A percentile compares a stretch with the other conserved stretches of the same genome.
These are phyloP conservation scores for Suillus placidus DNA, from an alignment of 768 basidiomycete genomes.

Conservation along the genomic window DNA sequence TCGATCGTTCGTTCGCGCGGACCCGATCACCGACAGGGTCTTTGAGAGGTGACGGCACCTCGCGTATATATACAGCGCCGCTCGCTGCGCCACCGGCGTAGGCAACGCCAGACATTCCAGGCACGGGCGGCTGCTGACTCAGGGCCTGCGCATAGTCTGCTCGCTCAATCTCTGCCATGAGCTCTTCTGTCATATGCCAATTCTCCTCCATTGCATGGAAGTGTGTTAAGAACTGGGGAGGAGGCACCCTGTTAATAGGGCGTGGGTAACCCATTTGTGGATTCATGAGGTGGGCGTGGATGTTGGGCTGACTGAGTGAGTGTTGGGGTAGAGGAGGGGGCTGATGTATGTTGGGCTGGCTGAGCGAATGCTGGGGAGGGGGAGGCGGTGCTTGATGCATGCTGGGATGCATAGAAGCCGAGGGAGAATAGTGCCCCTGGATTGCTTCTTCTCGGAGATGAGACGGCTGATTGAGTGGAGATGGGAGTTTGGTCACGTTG, in stretches of 20 bases:
- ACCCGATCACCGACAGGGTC: slow-evolving; percentile 59
- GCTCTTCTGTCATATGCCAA: slow-evolving; percentile 70
- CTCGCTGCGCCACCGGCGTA: slow-evolving; percentile 51
- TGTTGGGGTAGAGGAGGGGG: slow-evolving; percentile 43
- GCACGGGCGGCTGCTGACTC: slow-evolving; percentile 42
- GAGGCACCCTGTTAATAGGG: slow-evolving; percentile 57
- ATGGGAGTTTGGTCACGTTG: slow-evolving; percentile 35
- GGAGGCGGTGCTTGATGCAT: slow-evolving; percentile 38
- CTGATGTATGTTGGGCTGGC: slow-evolving; percentile 30
- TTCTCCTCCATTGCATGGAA: slow-evolving; percentile 57
- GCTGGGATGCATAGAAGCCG: slow-evolving; percentile 36
- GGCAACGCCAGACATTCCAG: slow-evolving; percentile 45
- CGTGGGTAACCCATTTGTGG: slow-evolving; percentile 59
- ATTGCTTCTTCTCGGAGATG: slow-evolving; percentile 33
- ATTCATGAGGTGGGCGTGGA: slow-evolving; percentile 32
- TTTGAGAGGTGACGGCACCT: slow-evolving; percentile 46
- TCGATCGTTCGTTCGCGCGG: slow-evolving; percentile 52
- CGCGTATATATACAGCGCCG: slow-evolving; percentile 37
- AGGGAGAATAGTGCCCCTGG: slow-evolving; percentile 49
- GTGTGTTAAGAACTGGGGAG: slow-evolving; percentile 58
- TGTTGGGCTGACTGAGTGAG: slow-evolving; percentile 31
- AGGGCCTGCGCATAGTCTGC: slow-evolving; percentile 66
- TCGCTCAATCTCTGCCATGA: slow-evolving; percentile 72
- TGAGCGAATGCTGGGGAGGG: slow-evolving; percentile 33
- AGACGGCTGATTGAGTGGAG: slow-evolving; percentile 29